Percentiles rank a stretch among this genome's conserved stretches.
Conservation (phyloP, 192 early-diverging fungal species). For the Coemansia sp. region DNA sequence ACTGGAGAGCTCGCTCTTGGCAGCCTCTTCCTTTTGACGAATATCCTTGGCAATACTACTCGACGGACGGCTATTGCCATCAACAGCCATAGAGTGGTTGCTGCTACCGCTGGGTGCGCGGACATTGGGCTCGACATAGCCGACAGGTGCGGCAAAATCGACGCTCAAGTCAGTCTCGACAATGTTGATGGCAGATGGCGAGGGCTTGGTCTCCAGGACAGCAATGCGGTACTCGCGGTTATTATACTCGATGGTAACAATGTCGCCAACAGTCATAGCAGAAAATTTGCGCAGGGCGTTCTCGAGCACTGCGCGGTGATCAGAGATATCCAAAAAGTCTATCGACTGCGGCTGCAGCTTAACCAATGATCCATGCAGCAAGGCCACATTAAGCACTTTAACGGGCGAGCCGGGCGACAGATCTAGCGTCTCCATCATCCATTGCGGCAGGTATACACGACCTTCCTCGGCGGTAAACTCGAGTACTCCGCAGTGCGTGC, state of each 20-base stretch:
- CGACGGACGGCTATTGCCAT: slow-evolving; percentile 26
- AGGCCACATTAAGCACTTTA: slow-evolving; percentile 74
- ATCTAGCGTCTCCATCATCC: slow-evolving; percentile 95
- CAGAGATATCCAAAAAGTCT: slow-evolving; percentile 96
- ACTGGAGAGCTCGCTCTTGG: slow-evolving; percentile 26
- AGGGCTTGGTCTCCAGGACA: slow-evolving; percentile 89
- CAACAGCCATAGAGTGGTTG: slow-evolving; percentile 5
- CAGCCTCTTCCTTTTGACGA: slow-evolving; percentile 27
- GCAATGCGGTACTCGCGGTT: slow-evolving; percentile 82
- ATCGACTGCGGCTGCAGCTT: slow-evolving; percentile 97
- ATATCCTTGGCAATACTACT: slow-evolving; percentile 54
- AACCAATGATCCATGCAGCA: slow-evolving; percentile 87
- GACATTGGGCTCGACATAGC: slow-evolving; percentile 85
- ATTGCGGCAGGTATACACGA: slow-evolving; percentile 91
- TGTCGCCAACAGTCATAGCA: slow-evolving; percentile 89
- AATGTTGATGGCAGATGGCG: slow-evolving; percentile 83
- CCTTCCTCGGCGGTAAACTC: slow-evolving; percentile 99
- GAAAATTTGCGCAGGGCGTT: slow-evolving; percentile 91
- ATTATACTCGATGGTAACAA: slow-evolving; percentile 94
- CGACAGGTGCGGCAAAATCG: slow-evolving; percentile 95
- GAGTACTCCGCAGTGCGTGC: slow-evolving; percentile 94
- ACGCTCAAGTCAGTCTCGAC: slow-evolving; percentile 98
- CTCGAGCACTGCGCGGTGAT: slow-evolving; percentile 97
- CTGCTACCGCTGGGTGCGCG: slow-evolving; percentile 22
- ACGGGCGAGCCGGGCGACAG: slow-evolving; percentile 79